Percentiles rank a stretch among this genome's conserved stretches.
phyloP scores from a whole-genome alignment of 2,329 filamentous ascomycete genomes.

The Allantophomopsis cytisporea region DNA sequence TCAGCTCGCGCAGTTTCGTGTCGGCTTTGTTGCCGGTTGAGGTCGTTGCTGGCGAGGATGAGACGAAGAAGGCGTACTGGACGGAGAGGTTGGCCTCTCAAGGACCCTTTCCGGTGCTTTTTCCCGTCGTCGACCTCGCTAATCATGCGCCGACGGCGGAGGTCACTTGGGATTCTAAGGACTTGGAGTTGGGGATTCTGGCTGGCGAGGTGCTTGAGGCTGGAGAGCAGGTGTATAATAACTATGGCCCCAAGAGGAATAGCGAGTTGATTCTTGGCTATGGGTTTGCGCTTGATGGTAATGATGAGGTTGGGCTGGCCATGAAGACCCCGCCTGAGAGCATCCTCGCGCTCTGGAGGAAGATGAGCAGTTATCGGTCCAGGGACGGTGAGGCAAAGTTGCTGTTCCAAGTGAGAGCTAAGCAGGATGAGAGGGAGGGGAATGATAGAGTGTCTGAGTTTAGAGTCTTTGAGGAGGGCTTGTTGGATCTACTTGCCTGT shows the following conservation, averaged over 20 bases:
- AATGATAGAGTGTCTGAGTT: not conserved
- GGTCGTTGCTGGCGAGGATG: not conserved
- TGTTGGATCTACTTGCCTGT: slow-evolving; percentile 1
- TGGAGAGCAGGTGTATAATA: slow-evolving; percentile 45
- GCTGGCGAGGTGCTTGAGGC: slow-evolving; percentile 12
- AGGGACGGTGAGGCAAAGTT: not conserved
- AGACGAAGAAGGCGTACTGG: not conserved
- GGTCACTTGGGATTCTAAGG: slow-evolving; percentile 32
- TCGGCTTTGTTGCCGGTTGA: not conserved
- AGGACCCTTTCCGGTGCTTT: slow-evolving; percentile 34
- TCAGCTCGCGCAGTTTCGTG: slow-evolving; percentile 48
- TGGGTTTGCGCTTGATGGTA: slow-evolving; percentile 38
- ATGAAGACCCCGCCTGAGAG: not conserved
- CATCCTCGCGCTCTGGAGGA: not conserved
- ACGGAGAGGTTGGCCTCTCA: not conserved
- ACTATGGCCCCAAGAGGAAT: slow-evolving; percentile 61
- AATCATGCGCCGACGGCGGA: slow-evolving; percentile 50
- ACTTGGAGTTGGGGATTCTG: too few species aligned
- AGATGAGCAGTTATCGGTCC: slow-evolving; percentile 1
- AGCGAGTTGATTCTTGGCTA: slow-evolving; percentile 51
- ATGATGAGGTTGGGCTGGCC: slow-evolving; percentile 9
- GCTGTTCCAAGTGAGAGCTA: slow-evolving; percentile 1
- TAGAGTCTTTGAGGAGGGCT: not conserved
- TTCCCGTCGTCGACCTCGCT: slow-evolving; percentile 55
- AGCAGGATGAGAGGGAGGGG: not conserved